These are phyloP conservation scores for Fomitopsis palustris DNA, from an alignment of 1,284 basidiomycete species.

Conservation along the genomic window DNA sequence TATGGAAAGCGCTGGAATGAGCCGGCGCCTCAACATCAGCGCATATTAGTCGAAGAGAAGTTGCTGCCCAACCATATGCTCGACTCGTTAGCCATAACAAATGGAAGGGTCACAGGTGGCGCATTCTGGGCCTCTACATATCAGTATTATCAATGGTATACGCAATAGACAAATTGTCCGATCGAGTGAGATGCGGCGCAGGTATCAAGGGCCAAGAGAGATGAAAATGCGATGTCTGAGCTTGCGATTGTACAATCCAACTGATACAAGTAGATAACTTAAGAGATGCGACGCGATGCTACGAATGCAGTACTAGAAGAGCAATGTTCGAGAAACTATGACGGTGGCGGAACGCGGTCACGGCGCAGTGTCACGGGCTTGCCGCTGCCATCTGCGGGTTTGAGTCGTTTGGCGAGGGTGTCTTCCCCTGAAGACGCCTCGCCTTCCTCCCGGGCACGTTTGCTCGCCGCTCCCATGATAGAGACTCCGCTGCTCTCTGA, in stretches of 20 bases:
- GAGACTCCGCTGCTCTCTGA: conserved; percentile 39
- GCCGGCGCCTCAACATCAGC: too few species aligned
- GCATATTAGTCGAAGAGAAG: too few species aligned
- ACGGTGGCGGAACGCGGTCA: conserved; percentile 27
- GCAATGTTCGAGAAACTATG: conserved; percentile 4
- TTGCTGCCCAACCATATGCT: too few species aligned
- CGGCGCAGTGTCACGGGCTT: conserved; percentile 29
- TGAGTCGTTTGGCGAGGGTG: conserved; percentile 68
- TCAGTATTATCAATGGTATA: too few species aligned
- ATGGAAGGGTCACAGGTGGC: too few species aligned
- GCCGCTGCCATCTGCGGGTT: conserved; percentile 41
- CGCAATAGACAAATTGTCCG: too few species aligned
- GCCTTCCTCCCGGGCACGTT: conserved; percentile 63
- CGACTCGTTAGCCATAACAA: too few species aligned
- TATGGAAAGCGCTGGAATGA: too few species aligned
- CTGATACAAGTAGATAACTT: conserved; percentile 6
- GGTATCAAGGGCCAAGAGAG: too few species aligned
- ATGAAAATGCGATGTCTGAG: not conserved
- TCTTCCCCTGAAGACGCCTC: conserved; percentile 42
- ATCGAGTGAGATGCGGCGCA: too few species aligned
- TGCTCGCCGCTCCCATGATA: conserved; percentile 65
- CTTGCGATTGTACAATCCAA: not conserved
- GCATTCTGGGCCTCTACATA: too few species aligned
- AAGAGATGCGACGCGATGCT: conserved; percentile 6
- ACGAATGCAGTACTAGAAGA: conserved; percentile 4